These are phyloP conservation scores for Spinacia oleracea DNA, from an alignment of 179 eudicot genomes.

Conservation along the genomic window DNA sequence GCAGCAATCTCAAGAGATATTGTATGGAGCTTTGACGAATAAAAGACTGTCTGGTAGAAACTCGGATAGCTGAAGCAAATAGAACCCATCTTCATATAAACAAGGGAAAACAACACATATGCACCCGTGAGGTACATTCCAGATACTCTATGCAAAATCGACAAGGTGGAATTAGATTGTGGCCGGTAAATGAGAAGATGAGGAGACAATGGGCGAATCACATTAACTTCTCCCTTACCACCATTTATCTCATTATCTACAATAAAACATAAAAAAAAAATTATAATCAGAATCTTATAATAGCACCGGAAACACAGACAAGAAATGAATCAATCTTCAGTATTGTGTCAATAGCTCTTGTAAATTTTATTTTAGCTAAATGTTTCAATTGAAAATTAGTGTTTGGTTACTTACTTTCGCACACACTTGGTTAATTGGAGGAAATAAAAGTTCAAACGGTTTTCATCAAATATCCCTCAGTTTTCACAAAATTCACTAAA, in stretches of 20 bases:
- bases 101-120: constrained; percentile 4
- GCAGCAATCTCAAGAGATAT: constrained; percentile 22
- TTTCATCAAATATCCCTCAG: no score
- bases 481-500: no score
- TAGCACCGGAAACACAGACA: not conserved
- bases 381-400: not conserved
- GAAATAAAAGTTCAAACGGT: no score
- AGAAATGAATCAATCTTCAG: no score
- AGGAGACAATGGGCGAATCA: constrained; percentile 18
- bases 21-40: constrained; percentile 7
- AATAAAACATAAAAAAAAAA: not conserved
- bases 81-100: constrained; percentile 1
- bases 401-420: no score
- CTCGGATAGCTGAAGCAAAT: constrained; percentile 18
- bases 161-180: constrained; percentile 10
- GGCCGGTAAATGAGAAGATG: constrained; percentile 16
- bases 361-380: not conserved
- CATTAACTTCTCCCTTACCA: not conserved
- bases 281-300: not conserved
- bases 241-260: constrained; percentile 12
- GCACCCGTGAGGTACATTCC: constrained; percentile 11
- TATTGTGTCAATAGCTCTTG: not conserved
- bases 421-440: no score
- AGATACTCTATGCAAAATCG: constrained; percentile 19
- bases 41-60: constrained; percentile 13